phyloP scores from a whole-genome alignment of 1,284 basidiomycete species.

The Cystobasidium sp. region DNA sequence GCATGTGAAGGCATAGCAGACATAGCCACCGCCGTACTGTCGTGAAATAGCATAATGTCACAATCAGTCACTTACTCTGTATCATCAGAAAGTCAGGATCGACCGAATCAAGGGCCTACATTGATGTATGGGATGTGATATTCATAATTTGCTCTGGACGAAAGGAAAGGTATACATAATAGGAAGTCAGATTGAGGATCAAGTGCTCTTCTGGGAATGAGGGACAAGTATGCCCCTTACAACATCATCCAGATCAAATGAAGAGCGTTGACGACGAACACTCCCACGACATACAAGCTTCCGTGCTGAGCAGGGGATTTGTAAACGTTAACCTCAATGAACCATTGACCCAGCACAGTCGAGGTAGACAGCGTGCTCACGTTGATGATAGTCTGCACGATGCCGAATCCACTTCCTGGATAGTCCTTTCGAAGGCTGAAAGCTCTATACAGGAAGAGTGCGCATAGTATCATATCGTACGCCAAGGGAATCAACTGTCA shows the following conservation, averaged over 20 bases:
- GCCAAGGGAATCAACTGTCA: slow-evolving; percentile 1
- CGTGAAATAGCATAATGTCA: too few species aligned
- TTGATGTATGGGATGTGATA: neutral
- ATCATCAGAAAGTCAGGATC: neutral
- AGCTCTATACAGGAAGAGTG: slow-evolving; percentile 4
- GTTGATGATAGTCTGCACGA: slow-evolving; percentile 3
- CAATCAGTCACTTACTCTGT: neutral
- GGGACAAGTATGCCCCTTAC: neutral
- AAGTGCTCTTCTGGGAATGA: neutral
- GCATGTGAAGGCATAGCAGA: slow-evolving; percentile 13
- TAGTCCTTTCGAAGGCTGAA: neutral
- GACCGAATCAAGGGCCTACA: neutral
- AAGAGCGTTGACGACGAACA: neutral
- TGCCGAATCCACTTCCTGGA: neutral
- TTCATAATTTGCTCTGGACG: neutral
- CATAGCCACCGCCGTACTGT: slow-evolving; percentile 18
- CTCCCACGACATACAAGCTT: neutral
- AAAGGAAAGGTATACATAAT: neutral
- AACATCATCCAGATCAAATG: slow-evolving; percentile 12
- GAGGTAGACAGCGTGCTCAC: neutral
- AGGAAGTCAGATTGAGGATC: too few species aligned
- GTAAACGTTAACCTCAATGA: too few species aligned
- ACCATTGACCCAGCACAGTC: too few species aligned
- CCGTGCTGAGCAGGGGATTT: neutral
- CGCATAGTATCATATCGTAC: slow-evolving; percentile 5